Evolutionary conservation across 2,329 filamentous ascomycete genomes (phyloP).

Genomic region (Colletotrichum musicola): DNA sequence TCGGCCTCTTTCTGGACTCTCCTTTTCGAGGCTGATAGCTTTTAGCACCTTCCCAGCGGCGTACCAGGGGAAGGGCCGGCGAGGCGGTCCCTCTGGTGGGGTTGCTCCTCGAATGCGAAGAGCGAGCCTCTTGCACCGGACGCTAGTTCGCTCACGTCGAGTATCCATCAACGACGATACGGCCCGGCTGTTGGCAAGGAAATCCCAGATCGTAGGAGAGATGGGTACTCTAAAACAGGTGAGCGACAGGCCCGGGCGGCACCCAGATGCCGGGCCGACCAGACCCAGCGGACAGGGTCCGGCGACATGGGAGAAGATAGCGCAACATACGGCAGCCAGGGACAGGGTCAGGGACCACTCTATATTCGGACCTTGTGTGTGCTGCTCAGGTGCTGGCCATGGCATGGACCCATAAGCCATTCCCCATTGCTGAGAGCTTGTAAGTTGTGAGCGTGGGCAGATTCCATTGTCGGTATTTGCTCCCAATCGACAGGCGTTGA

Average conservation of each 20-base stretch:
- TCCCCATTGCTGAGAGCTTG: too few species aligned
- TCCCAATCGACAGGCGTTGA: neutral
- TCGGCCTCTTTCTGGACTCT: slow-evolving; percentile 32
- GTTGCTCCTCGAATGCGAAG: neutral
- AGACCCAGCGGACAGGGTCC: slow-evolving; percentile 25
- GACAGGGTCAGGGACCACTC: slow-evolving; percentile 15
- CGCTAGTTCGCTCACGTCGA: neutral
- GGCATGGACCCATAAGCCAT: neutral
- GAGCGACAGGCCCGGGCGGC: slow-evolving; percentile 12
- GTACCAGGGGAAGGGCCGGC: slow-evolving; percentile 3
- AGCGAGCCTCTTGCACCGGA: neutral
- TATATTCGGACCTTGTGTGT: slow-evolving; percentile 35
- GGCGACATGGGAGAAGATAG: slow-evolving; percentile 11
- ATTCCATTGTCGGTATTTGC: neutral
- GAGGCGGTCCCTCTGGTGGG: slow-evolving; percentile 11
- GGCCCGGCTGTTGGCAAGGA: neutral
- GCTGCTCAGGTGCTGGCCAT: neutral
- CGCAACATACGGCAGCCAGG: neutral
- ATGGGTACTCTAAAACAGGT: slow-evolving; percentile 1
- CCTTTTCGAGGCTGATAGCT: neutral
- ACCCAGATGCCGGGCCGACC: slow-evolving; percentile 32
- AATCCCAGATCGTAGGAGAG: neutral
- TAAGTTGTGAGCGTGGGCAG: neutral
- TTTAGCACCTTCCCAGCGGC: neutral
- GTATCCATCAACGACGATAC: neutral